Conservation (phyloP, 1,284 basidiomycete genomes). For the Peniophora sp. region DNA sequence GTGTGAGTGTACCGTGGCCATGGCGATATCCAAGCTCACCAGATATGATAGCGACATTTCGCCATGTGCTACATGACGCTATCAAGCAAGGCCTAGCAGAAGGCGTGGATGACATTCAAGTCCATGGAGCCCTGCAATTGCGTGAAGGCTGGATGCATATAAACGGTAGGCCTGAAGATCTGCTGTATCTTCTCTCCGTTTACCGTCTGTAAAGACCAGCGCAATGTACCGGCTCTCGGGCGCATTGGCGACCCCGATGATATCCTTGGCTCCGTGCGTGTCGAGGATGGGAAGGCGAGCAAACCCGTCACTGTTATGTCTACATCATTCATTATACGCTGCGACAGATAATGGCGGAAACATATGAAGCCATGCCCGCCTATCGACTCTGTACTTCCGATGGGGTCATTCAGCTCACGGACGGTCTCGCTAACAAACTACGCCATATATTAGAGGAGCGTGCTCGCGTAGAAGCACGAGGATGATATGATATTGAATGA, state of each 20-base stretch:
- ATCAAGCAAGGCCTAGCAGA: constrained; percentile 46
- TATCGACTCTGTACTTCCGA: constrained; percentile 70
- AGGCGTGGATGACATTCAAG: constrained; percentile 57
- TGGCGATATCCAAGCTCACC: no score
- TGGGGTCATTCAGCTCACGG: constrained; percentile 56
- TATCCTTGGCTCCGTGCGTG: constrained; percentile 67
- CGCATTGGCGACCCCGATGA: constrained; percentile 75
- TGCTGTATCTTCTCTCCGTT: not conserved
- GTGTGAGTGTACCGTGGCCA: constrained; percentile 13
- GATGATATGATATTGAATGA: no score
- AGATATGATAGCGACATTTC: constrained; percentile 56
- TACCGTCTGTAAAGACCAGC: constrained; percentile 37
- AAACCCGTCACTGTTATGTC: no score
- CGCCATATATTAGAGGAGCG: constrained; percentile 22
- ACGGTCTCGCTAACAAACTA: constrained; percentile 47
- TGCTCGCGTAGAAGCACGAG: no score
- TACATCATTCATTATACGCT: no score
- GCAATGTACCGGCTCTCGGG: constrained; percentile 63
- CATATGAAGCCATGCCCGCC: constrained; percentile 74
- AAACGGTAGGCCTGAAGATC: constrained; percentile 40
- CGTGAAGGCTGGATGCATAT: constrained; percentile 80
- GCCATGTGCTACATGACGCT: constrained; percentile 49
- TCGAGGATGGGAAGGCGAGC: constrained; percentile 59
- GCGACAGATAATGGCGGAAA: constrained; percentile 59
- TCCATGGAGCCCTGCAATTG: constrained; percentile 53